Evolutionary conservation across 768 basidiomycete genomes (phyloP).

Genomic region (Mycena rosella): DNA sequence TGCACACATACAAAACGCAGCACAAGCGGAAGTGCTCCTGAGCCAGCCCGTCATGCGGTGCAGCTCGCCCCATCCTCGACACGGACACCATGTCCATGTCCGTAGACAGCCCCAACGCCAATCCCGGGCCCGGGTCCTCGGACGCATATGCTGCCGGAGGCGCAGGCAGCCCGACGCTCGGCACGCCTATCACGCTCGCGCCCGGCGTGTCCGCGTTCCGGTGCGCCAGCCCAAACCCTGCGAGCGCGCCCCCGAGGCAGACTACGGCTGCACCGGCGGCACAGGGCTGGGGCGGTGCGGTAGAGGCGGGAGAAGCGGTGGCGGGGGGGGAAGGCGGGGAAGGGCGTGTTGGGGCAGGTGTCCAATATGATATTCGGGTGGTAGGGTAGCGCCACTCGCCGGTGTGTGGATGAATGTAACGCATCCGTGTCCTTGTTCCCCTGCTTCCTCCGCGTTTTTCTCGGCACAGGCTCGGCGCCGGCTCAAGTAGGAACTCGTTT

Average conservation of each 20-base stretch:
- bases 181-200: conserved; percentile 11
- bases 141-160: conserved; percentile 13
- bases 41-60: conserved; percentile 51
- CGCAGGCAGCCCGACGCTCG: conserved; percentile 46
- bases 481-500: too few species aligned
- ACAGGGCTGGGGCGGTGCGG: conserved; percentile 20
- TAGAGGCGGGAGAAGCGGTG: not conserved
- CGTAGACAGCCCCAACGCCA: conserved; percentile 56
- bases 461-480: too few species aligned
- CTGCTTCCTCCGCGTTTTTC: too few species aligned
- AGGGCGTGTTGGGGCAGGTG: conserved; percentile 78
- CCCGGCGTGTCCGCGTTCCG: conserved; percentile 78
- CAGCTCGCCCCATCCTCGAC: conserved; percentile 32
- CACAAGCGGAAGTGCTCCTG: conserved; percentile 67
- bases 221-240: conserved; percentile 50
- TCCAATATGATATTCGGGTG: conserved; percentile 87
- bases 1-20: conserved; percentile 66
- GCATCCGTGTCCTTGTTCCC: too few species aligned
- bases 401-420: too few species aligned
- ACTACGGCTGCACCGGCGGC: conserved; percentile 20
- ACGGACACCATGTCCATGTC: conserved; percentile 56
- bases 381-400: conserved; percentile 53
- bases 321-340: conserved; percentile 45
- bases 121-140: conserved; percentile 20
- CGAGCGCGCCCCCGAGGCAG: conserved; percentile 33